Conservation (phyloP, 2,329 filamentous ascomycete genomes). For the Trichoderma sp. region DNA sequence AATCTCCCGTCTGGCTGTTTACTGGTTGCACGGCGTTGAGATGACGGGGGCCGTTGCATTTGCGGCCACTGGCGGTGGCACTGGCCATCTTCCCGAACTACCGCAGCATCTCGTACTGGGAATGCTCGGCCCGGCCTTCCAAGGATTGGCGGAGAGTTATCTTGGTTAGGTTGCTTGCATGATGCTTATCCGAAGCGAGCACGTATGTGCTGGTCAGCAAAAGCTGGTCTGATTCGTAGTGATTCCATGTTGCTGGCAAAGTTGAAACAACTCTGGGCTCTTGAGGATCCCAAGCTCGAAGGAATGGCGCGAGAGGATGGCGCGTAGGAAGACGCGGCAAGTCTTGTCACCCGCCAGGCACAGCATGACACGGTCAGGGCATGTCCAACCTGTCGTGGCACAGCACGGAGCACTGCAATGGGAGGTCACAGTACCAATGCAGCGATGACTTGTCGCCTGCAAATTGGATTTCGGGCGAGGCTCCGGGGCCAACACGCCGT, state of each 20-base stretch:
- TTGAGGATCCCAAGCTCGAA: not conserved
- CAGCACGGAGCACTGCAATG: conserved; percentile 12
- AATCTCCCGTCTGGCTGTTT: conserved; percentile 8
- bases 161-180: conserved; percentile 15
- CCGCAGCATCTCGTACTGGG: not conserved
- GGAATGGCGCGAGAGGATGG: not conserved
- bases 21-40: conserved; percentile 16
- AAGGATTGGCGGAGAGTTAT: conserved; percentile 14
- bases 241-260: not conserved
- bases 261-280: not conserved
- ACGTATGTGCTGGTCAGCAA: not conserved
- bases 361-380: conserved; percentile 11
- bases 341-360: not conserved
- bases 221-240: not conserved
- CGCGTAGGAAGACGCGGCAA: not conserved
- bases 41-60: conserved; percentile 13
- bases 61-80: not conserved
- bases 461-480: not conserved
- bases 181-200: conserved; percentile 12
- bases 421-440: conserved; percentile 5
- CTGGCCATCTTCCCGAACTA: conserved; percentile 10
- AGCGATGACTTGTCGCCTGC: conserved; percentile 19
- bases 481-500: not conserved
- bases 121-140: conserved; percentile 4
- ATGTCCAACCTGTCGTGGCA: conserved; percentile 15